Evolutionary conservation across 2,329 filamentous ascomycete species (phyloP), one percentile per base, ranked within the genome.

Genomic region (Pseudofabraea citricarpa): DNA sequence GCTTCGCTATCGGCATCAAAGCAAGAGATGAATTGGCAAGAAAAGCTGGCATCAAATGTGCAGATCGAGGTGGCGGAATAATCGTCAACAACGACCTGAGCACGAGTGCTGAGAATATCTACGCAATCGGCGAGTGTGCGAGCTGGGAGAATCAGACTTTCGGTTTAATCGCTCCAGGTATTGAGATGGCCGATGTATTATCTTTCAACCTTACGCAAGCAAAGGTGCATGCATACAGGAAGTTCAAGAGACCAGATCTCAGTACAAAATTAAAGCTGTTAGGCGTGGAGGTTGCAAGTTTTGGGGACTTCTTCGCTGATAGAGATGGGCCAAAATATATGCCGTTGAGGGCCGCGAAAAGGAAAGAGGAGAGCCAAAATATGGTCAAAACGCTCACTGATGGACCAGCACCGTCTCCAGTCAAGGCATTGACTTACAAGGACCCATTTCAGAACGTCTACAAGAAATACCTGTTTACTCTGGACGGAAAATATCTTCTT

Each of bases 241-340:
- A 70, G 22, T 95, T 94, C 71, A 88, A 87, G 63, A 71, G 83
- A 4, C 90, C 90, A 0, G 89, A 95, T 62, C 71, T 95, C 31
- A 95, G 90, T 70, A 95, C 90, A 0, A 95, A 95, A 62, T 70
- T 95, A 22, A 95, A 95, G 70, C 71, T 95, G 0, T 73, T 95
- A 0, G 90, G 90, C 0, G 88, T 95, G 7, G 87, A 95, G 52
- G 90, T 95, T 4, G 90, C 90, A 15, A 93, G 87, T 58, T 95
- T 95, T 59, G 90, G 90, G 0, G 90, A 95, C 61, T 95, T 90
- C 70, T 95, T 95, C 53, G 90, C 90, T 0, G 90, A 95, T 56
- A 73, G 86, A 22, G 87, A 95, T 58, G 89, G 89, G 0, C 87
- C 88, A 0, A 85, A 83, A 50, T 74, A 81, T 36, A 68, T 91